Evolutionary conservation across 192 early-diverging fungal genomes (phyloP), one percentile per base, ranked within the genome.

Genomic region (Backusella morwellensis): DNA sequence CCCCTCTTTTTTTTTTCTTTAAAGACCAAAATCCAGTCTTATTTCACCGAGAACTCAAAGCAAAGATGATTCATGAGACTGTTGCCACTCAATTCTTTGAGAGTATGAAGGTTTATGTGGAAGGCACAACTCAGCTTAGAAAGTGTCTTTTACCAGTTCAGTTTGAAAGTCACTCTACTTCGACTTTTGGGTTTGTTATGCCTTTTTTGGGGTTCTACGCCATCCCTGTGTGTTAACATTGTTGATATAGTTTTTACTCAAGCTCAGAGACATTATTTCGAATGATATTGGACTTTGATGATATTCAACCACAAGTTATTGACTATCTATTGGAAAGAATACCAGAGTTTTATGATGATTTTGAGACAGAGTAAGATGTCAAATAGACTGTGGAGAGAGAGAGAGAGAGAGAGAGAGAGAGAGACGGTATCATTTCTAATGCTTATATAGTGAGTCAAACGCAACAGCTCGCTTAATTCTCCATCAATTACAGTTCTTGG

Each of bases 401-500:
- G 29, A 29, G 29, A 1, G 29, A 29, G 29, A 29, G 29, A 11
- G 29, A 23, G 29, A 11, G 29, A 23, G 23, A 35, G 26, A 8
- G 29, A 29, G 34, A 38, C 17, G 26, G 15, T 36, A 1, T 56
- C 17, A 44, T 6, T 26, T 38, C 54, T 0, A 15, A 4, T 75
- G 47, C 0, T 75, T 11, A 14, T 41, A 29, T 73, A 90, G 86
- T 11, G 85, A 85, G 47, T 80, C 78, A 11, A 86, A 84, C 35
- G 85, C 87, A 5, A 81, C 85, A 7, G 86, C 88, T 21, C 85
- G 89, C 19, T 78, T 91, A 50, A 87, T 94, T 32, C 69, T 95
- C 29, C 90, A 93, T 19, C 93, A 95, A 76, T 70, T 95, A 67
- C 85, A 90, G 73, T 94, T 92, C 92, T 80, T 95, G 40, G 91